phyloP scores from a whole-genome alignment of 768 basidiomycete genomes.

The Boletales sp. region DNA sequence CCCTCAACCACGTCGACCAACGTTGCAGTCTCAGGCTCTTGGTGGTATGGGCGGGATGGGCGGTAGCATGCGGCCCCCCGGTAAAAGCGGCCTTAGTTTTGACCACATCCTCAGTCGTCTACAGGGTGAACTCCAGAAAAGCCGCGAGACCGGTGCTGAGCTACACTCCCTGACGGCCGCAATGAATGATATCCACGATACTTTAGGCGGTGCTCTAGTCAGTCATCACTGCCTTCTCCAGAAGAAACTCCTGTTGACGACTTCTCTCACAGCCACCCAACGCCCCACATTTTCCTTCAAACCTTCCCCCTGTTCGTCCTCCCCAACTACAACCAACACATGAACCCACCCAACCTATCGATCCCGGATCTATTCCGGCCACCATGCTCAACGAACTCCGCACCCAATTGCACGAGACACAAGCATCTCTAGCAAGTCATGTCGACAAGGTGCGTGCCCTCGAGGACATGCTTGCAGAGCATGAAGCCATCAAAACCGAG shows the following conservation, averaged over 20 bases:
- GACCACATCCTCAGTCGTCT: conserved; percentile 87
- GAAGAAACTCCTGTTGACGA: background rate
- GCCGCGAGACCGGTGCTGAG: conserved; percentile 88
- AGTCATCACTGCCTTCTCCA: conserved; percentile 26
- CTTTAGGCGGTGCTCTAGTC: conserved; percentile 79
- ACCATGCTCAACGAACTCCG: conserved; percentile 61
- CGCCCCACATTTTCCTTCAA: conserved; percentile 59
- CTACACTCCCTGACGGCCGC: conserved; percentile 70
- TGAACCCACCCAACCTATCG: conserved; percentile 28
- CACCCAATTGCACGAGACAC: conserved; percentile 79
- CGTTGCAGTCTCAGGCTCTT: conserved; percentile 56
- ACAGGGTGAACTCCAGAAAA: conserved; percentile 93
- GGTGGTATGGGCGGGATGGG: conserved; percentile 77
- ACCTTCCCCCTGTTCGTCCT: conserved; percentile 63
- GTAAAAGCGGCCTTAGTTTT: conserved; percentile 85
- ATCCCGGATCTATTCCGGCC: conserved; percentile 24
- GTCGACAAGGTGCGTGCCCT: conserved; percentile 81
- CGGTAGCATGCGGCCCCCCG: conserved; percentile 64
- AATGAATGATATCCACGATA: conserved; percentile 91
- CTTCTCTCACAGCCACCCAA: conserved; percentile 48
- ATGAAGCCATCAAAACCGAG: conserved; percentile 79
- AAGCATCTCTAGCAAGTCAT: conserved; percentile 69
- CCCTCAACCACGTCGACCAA: conserved; percentile 52
- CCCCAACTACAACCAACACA: conserved; percentile 20
- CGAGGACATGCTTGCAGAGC: conserved; percentile 78